Base-by-base conservation (phyloP, 805 yeast genomes). In the Ogataea minuta region DNA sequence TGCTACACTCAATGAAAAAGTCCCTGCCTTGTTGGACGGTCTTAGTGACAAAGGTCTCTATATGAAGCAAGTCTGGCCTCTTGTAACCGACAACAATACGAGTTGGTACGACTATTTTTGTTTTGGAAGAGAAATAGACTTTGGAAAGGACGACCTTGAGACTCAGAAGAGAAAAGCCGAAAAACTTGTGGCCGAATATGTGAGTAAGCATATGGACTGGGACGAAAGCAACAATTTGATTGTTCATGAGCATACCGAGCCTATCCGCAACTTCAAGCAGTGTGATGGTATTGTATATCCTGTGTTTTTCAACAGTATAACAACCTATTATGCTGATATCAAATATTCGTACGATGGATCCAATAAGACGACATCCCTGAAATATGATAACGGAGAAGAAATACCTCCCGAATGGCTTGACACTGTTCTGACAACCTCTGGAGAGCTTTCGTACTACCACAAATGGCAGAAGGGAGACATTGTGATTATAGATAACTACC, bases 381-480 rank as follows among this genome's bases (percentile, higher is more conserved):
- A 31, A 11, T 59, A 54, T 39, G 60, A 56, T 24, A 48, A 57
- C 35, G 51, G 47, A 6, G 48, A 48, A 10, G 31, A 31, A 0
- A 56, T 60, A 25, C 44, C 49, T 3, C 17, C 11, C 3, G 40
- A 49, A 5, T 49, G 38, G 16, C 37, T 61, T 13, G 57, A 57
- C 14, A 39, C 24, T 11, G 34, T 45, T 3, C 35, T 53, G 9
- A 35, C 57, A 25, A 37, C 36, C 3, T 52, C 58, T 7, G 29
- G 34, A 6, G 45, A 56, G 4, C 13, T 59, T 3, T 50, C 57
- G n/a, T 64, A 55, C 28, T 34, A 39, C 7, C 66, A 63, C 35
- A 16, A 40, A 7, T 64, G 66, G 66, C 41, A 52, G 29, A 53
- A 50, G 33, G 66, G 67, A 6, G 69, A 63, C 43, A 45, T 64